Conservation (phyloP, 495 filamentous ascomycete genomes). For the Penicillium flavigenum region DNA sequence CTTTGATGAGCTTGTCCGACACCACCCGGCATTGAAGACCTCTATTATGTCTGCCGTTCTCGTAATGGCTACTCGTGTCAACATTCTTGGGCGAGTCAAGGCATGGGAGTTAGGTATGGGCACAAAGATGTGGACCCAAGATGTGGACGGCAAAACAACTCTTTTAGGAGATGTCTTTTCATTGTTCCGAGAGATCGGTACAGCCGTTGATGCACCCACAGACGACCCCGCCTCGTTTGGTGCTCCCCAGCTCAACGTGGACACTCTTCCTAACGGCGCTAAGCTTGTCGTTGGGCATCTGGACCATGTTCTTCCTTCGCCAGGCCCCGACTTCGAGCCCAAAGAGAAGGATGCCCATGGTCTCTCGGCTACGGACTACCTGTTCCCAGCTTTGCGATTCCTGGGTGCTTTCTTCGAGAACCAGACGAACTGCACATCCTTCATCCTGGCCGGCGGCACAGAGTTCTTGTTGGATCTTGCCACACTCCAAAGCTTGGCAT, state of each 20-base stretch:
- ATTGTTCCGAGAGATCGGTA: slow-evolving; percentile 39
- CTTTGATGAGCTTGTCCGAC: slow-evolving; percentile 92
- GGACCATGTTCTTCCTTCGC: slow-evolving; percentile 28
- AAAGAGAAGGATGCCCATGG: slow-evolving; percentile 49
- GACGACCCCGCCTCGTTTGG: slow-evolving; percentile 34
- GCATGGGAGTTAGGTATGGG: slow-evolving; percentile 68
- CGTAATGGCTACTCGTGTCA: slow-evolving; percentile 79
- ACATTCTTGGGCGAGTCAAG: slow-evolving; percentile 64
- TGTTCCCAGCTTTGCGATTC: slow-evolving; percentile 73
- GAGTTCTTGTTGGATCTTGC: slow-evolving; percentile 83
- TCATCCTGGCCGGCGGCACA: slow-evolving; percentile 76
- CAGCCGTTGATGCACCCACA: slow-evolving; percentile 27
- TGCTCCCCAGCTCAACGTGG: slow-evolving; percentile 32
- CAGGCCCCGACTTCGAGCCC: slow-evolving; percentile 38
- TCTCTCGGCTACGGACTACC: slow-evolving; percentile 62
- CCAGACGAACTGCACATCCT: slow-evolving; percentile 66
- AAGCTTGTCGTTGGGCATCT: slow-evolving; percentile 39
- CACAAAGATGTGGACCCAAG: slow-evolving; percentile 71
- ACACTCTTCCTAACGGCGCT: slow-evolving; percentile 40
- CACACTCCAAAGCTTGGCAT: slow-evolving; percentile 72
- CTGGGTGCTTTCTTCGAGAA: slow-evolving; percentile 77
- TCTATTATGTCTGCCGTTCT: slow-evolving; percentile 76
- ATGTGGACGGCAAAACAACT: slow-evolving; percentile 34
- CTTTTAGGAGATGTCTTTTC: slow-evolving; percentile 35
- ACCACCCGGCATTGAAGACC: slow-evolving; percentile 80